phyloP scores from a whole-genome alignment of 306 rosid genomes.

The Cucumis cinereus region DNA sequence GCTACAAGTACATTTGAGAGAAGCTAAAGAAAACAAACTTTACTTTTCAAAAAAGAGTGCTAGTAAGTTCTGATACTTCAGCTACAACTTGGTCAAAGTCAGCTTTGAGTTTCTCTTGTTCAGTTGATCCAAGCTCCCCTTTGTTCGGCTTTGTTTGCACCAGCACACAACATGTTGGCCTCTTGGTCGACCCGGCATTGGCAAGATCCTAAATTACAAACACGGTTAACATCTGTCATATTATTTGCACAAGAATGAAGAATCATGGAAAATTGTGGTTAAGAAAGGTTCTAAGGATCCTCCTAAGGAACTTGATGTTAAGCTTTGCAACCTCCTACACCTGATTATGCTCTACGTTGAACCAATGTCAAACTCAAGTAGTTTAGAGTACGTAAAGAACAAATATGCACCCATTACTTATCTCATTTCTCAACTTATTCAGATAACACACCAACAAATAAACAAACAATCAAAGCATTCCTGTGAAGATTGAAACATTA shows the following conservation, averaged over 20 bases:
- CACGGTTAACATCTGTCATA: neutral
- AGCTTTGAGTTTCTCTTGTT: constrained; percentile 59
- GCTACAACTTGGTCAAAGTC: constrained; percentile 56
- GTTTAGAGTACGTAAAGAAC: neutral
- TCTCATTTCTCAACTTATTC: neutral
- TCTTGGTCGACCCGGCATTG: constrained; percentile 85
- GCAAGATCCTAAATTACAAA: constrained; percentile 66
- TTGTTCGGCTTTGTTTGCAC: constrained; percentile 70
- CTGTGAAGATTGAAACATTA: neutral
- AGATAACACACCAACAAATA: neutral
- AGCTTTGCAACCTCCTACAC: neutral
- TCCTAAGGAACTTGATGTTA: neutral
- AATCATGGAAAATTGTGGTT: neutral
- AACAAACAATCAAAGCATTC: neutral
- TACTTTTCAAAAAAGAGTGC: constrained; percentile 46
- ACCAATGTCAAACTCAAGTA: neutral
- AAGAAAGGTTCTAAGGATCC: neutral
- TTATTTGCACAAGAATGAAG: neutral
- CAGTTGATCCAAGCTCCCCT: constrained; percentile 53
- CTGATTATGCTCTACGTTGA: neutral
- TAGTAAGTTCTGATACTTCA: constrained; percentile 40
- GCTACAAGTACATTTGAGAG: neutral
- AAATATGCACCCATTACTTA: neutral
- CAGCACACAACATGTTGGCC: constrained; percentile 93
- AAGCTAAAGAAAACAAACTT: neutral